A percentile compares a stretch with the other conserved stretches of the same genome.
Evolutionary conservation across 2,329 filamentous ascomycete genomes (phyloP).

Genomic region (Truncatella angustata): DNA sequence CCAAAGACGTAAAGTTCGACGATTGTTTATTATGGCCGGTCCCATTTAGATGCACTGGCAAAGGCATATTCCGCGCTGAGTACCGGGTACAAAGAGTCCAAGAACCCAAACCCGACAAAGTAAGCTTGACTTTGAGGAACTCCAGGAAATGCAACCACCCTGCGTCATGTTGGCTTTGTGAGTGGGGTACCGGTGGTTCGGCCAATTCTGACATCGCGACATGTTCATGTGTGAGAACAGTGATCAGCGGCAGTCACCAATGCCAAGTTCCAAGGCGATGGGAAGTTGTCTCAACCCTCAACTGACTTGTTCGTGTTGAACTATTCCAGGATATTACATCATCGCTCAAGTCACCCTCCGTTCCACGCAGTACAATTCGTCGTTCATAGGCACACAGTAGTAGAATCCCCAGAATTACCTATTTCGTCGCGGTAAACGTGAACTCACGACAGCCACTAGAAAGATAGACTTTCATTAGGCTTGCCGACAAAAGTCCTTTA

Average conservation of each 20-base stretch:
- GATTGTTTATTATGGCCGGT: too few species aligned
- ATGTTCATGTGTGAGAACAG: not conserved
- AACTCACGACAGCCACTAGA: not conserved
- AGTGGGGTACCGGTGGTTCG: conserved; percentile 6
- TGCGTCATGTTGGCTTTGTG: conserved; percentile 7
- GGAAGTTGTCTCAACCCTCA: not conserved
- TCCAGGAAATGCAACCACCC: conserved; percentile 8
- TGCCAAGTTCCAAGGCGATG: not conserved
- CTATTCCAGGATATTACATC: not conserved
- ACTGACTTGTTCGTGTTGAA: not conserved
- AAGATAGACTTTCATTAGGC: not conserved
- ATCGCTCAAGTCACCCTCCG: not conserved
- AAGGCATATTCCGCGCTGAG: not conserved
- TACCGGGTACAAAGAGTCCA: conserved; percentile 3
- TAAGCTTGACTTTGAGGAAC: not conserved
- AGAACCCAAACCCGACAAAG: not conserved
- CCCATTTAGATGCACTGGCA: too few species aligned
- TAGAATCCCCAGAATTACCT: not conserved
- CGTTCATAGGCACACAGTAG: not conserved
- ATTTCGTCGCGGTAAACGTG: not conserved
- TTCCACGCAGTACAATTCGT: not conserved
- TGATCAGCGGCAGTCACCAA: not conserved
- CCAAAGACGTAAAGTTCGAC: too few species aligned
- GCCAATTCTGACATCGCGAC: conserved; percentile 7
- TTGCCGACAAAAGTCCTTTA: not conserved